Base-by-base conservation (phyloP, 352 stramenopile genomes). In the Globisporangium paroecandrum region DNA sequence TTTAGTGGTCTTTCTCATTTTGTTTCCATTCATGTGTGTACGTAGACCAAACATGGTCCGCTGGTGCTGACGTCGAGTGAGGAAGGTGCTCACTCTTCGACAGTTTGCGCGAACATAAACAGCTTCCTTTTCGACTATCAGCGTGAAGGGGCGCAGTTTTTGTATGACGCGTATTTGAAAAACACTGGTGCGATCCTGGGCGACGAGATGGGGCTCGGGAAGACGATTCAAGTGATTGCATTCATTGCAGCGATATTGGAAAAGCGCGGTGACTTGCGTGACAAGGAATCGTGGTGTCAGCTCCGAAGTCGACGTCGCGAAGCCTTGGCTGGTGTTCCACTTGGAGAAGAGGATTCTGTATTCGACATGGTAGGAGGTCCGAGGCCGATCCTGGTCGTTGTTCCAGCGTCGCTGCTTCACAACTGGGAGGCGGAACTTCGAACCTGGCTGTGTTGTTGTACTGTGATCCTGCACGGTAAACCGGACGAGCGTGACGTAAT, bases 401-500 rank as follows among this genome's bases (percentile, higher is more conserved):
- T 99, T 7, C 98, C 98, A 27, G 99, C 97, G 38, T 98, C 90
- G 13, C 94, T 98, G 67, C 88, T 99, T 18, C 89, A 99, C 56
- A 99, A 99, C 70, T 99, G 98, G 97, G 97, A 99, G 70, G 92
- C 93, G 20, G 98, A 99, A 75, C 89, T 99, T 36, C 98, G 98
- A 66, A 77, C 93, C n/a, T 99, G 88, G 97, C 83, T 94, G 71
- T 87, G 81, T 24, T 90, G 82, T 34, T 77, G 64, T 10, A 85
- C 83, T 7, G 76, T 89, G 1, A 85, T 92, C 55, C 66, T 94
- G 9, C 76, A 86, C 32, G 86, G 86, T 3, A 90, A 89, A 34
- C 75, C 76, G 29, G 58, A 66, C 27, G 81, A 94, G 20, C 82
- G 86, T 1, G 71, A 83, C 29, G 66, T 71, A 18, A 86, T 91